Conservation (phyloP, 1,139 yeast species). For the Chernovozyma aurita region DNA sequence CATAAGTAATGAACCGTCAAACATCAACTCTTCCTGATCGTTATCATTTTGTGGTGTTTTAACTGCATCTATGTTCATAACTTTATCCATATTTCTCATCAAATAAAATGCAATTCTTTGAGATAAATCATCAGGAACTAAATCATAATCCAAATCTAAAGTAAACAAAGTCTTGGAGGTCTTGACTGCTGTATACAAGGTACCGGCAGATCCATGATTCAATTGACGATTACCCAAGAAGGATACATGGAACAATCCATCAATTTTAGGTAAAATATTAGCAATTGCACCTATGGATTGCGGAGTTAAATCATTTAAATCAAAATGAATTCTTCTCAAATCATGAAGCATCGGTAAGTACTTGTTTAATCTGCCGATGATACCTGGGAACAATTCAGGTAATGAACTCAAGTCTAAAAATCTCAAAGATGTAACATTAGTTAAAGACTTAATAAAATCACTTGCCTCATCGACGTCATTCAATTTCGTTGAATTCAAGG, state of each 20-base stretch:
- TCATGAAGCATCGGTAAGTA: conserved; percentile 62
- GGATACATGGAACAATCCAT: conserved; percentile 71
- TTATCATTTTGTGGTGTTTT: conserved; percentile 16
- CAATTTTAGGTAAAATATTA: conserved; percentile 65
- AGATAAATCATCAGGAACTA: conserved; percentile 64
- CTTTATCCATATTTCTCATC: conserved; percentile 75
- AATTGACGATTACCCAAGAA: conserved; percentile 60
- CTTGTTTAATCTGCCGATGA: conserved; percentile 57
- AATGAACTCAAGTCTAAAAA: conserved; percentile 76
- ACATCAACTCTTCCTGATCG: conserved; percentile 42
- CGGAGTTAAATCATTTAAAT: conserved; percentile 60
- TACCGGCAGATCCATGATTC: conserved; percentile 56
- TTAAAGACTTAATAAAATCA: conserved; percentile 46
- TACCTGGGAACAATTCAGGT: conserved; percentile 68
- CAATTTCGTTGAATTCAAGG: conserved; percentile 67
- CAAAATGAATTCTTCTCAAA: conserved; percentile 73
- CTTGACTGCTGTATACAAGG: conserved; percentile 69
- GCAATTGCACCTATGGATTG: conserved; percentile 65
- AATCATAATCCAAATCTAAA: conserved; percentile 67
- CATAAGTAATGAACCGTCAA: conserved; percentile 49
- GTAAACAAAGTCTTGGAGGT: conserved; percentile 60
- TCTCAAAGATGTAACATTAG: conserved; percentile 52
- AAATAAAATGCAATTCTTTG: conserved; percentile 78
- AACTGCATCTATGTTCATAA: conserved; percentile 29
- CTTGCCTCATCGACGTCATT: conserved; percentile 50